These are phyloP conservation scores for Porphyrellus cyaneotinctus DNA, from an alignment of 768 basidiomycete genomes.

Conservation along the genomic window DNA sequence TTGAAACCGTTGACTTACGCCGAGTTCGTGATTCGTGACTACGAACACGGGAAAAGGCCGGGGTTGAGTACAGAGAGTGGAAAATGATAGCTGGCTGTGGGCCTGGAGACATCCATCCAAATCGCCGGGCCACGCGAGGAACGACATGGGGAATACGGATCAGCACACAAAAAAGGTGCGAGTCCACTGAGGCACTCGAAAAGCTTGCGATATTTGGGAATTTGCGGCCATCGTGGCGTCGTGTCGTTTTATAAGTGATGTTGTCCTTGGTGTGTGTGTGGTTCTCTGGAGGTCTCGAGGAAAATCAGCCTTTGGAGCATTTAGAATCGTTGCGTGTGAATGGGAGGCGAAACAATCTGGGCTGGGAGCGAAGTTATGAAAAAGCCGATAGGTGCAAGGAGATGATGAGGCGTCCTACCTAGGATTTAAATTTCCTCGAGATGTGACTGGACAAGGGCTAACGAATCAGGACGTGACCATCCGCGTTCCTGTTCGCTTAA, in stretches of 20 bases:
- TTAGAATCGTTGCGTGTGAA: slow-evolving; percentile 11
- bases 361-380: slow-evolving; percentile 1
- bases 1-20: background rate
- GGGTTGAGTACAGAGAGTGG: background rate
- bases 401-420: background rate
- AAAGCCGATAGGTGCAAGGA: background rate
- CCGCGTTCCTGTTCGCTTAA: slow-evolving; percentile 4
- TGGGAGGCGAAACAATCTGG: background rate
- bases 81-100: background rate
- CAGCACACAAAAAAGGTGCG: background rate
- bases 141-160: background rate
- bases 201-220: slow-evolving; percentile 4
- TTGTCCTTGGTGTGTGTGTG: background rate
- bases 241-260: background rate
- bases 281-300: background rate
- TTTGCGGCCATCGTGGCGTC: background rate
- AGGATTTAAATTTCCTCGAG: background rate
- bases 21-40: background rate
- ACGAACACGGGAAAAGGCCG: background rate
- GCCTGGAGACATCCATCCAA: slow-evolving; percentile 4
- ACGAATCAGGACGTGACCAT: background rate
- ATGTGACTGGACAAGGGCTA: background rate
- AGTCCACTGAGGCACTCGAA: background rate
- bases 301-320: slow-evolving; percentile 7
- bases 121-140: background rate